Percentiles rank a stretch among this genome's conserved stretches.
phyloP scores from a whole-genome alignment of 2,329 filamentous ascomycete species.

The Bipolaris oryzae region DNA sequence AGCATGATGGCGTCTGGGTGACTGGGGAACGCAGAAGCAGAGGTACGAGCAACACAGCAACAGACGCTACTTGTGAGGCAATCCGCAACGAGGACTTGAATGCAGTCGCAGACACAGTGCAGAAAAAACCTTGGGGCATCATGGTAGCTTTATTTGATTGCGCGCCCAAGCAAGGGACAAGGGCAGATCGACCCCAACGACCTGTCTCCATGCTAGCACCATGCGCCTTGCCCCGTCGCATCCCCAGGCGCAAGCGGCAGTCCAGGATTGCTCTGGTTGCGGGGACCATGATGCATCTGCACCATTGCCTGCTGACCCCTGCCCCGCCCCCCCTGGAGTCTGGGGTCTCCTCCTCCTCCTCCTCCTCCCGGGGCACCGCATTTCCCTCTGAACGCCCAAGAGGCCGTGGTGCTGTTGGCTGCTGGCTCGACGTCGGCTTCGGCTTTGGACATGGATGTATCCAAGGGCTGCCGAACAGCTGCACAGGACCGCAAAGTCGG shows the following conservation, averaged over 20 bases:
- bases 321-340: conserved; percentile 16
- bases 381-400: background rate
- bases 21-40: conserved; percentile 17
- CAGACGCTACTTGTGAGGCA: conserved; percentile 19
- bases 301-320: conserved; percentile 30
- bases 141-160: conserved; percentile 24
- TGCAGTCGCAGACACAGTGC: conserved; percentile 17
- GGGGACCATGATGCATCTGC: conserved; percentile 18
- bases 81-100: conserved; percentile 19
- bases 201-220: conserved; percentile 17
- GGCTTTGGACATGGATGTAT: no score
- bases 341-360: no score
- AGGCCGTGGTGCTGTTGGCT: background rate
- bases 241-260: conserved; percentile 18
- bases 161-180: conserved; percentile 7
- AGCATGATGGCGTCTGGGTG: conserved; percentile 40
- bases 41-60: conserved; percentile 19
- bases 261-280: conserved; percentile 18
- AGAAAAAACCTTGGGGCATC: conserved; percentile 18
- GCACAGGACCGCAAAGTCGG: no score
- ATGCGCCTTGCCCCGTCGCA: conserved; percentile 11
- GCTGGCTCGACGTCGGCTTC: no score
- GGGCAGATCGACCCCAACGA: conserved; percentile 21
- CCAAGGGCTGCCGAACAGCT: no score
- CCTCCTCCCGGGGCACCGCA: conserved; percentile 5